Evolutionary conservation across 148 eudicot genomes (phyloP).

Genomic region (Vaccinium macrocarpon): DNA sequence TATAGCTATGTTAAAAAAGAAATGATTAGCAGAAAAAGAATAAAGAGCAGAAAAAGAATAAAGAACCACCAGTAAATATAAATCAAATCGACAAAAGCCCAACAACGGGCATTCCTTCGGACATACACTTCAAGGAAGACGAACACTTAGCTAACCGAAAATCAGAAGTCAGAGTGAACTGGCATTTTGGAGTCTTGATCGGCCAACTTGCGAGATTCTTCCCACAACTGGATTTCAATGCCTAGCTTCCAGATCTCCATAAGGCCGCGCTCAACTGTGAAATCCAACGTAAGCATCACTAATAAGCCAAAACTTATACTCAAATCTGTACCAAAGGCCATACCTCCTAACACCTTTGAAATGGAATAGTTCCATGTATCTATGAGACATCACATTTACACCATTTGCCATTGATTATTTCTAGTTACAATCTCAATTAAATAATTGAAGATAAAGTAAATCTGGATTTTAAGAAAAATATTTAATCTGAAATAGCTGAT

Average conservation of each 20-base stretch:
- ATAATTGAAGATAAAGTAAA: background rate
- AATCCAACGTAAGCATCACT: constrained; percentile 1
- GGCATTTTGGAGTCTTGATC: constrained; percentile 47
- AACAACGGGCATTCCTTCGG: background rate
- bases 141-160: background rate
- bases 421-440: background rate
- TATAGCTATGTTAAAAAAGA: background rate
- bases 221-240: constrained; percentile 79
- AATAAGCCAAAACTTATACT: background rate
- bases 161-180: constrained; percentile 32
- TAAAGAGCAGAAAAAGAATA: too few species aligned
- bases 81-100: background rate
- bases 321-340: background rate
- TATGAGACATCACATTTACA: background rate
- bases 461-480: background rate
- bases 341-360: background rate
- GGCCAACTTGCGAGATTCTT: constrained; percentile 52
- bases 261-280: constrained; percentile 72
- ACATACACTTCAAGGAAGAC: too few species aligned
- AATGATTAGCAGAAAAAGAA: background rate
- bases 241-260: constrained; percentile 80
- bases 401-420: background rate
- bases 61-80: background rate
- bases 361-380: background rate
- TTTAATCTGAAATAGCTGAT: background rate